These are phyloP conservation scores for Mortierella sp. DNA, from an alignment of 371 early-diverging fungal genomes.

Conservation along the genomic window DNA sequence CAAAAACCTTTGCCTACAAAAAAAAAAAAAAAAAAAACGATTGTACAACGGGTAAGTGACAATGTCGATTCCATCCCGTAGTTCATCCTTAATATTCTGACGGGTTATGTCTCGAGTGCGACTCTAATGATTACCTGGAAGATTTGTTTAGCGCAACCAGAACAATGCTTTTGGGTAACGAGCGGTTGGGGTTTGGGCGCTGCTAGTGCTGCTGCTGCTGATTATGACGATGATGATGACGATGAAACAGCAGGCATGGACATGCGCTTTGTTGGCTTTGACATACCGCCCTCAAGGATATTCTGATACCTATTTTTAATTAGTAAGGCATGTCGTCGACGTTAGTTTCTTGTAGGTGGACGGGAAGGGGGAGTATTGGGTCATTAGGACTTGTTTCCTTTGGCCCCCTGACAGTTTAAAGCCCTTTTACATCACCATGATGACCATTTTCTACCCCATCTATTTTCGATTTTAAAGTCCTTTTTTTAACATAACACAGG, in stretches of 20 bases:
- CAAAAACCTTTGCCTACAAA: conserved; percentile 56
- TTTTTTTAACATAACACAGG: background rate
- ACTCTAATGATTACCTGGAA: conserved; percentile 17
- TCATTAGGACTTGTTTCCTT: background rate
- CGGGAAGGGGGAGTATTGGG: background rate
- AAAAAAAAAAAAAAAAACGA: background rate
- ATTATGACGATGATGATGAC: background rate
- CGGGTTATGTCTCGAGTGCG: no score
- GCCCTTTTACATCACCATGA: background rate
- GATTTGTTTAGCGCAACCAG: conserved; percentile 53
- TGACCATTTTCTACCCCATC: no score
- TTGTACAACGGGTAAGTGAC: background rate
- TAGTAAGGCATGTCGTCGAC: background rate
- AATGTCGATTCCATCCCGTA: no score
- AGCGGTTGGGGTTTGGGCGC: conserved; percentile 27
- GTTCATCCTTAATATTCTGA: no score
- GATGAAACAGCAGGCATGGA: conserved; percentile 42
- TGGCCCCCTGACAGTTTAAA: background rate
- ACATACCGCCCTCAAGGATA: conserved; percentile 51
- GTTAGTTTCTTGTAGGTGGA: background rate
- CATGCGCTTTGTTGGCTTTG: conserved; percentile 52
- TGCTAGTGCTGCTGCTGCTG: no score
- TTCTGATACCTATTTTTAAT: conserved; percentile 49
- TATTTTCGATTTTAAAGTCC: background rate
- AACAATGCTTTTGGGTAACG: conserved; percentile 49